Conservation (phyloP, 2,329 filamentous ascomycete species). For the Xylariaceae sp. region DNA sequence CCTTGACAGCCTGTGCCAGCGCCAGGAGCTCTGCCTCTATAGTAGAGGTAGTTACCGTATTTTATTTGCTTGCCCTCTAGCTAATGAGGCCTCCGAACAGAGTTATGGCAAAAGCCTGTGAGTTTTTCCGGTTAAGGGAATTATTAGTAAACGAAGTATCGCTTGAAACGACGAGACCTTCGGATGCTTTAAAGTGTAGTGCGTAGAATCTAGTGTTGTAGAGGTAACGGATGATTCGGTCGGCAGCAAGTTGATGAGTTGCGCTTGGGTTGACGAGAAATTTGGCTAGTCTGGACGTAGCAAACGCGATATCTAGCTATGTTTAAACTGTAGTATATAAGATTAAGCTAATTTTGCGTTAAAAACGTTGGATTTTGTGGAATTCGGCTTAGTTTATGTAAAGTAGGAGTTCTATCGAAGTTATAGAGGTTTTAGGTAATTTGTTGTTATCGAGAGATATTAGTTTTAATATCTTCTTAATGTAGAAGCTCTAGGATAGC, state of each 20-base stretch:
- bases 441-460: neutral
- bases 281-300: neutral
- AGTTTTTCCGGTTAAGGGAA: conserved; percentile 3
- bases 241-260: neutral
- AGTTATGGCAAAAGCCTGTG: conserved; percentile 3
- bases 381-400: neutral
- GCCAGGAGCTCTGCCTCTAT: conserved; percentile 3
- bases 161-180: neutral
- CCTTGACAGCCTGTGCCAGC: conserved; percentile 3
- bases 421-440: neutral
- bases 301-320: neutral
- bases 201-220: neutral
- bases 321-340: neutral
- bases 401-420: neutral
- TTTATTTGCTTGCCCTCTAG: conserved; percentile 1
- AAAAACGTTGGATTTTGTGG: neutral
- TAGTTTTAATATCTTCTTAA: conserved; percentile 2
- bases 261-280: neutral
- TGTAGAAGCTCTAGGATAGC: conserved; percentile 1
- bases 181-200: neutral
- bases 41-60: conserved; percentile 2
- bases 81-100: conserved; percentile 4
- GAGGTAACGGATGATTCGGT: neutral
- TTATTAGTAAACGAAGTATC: conserved; percentile 4
- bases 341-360: neutral